A percentile compares a stretch with the other conserved stretches of the same genome.
phyloP scores from a whole-genome alignment of 768 basidiomycete species.

The Suillus subaureus region DNA sequence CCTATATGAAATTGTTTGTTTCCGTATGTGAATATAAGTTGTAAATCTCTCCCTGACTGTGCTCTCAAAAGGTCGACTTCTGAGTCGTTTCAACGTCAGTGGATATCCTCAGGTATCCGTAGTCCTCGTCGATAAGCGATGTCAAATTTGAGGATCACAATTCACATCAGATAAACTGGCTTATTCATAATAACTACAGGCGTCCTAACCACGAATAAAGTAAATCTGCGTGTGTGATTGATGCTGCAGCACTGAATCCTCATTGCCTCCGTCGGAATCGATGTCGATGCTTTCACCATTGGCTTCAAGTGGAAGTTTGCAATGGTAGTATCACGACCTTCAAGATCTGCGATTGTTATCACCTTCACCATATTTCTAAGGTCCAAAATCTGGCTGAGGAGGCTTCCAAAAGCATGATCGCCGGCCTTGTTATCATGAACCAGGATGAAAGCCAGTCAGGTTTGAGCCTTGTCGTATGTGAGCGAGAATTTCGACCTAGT shows the following conservation, averaged over 20 bases:
- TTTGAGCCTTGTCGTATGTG: not conserved
- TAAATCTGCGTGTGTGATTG: not conserved
- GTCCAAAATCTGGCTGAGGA: not conserved
- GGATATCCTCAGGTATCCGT: not conserved
- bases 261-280: not conserved
- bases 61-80: not conserved
- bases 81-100: not conserved
- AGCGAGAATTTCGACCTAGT: not conserved
- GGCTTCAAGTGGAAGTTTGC: not conserved
- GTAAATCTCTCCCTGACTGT: not conserved
- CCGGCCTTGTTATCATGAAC: not conserved
- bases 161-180: too few species aligned
- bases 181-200: not conserved
- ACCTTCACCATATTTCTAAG: not conserved
- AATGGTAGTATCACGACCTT: not conserved
- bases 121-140: not conserved
- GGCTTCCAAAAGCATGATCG: not conserved
- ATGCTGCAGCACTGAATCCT: not conserved
- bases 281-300: not conserved
- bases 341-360: not conserved
- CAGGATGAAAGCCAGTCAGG: not conserved
- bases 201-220: not conserved
- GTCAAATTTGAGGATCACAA: not conserved
- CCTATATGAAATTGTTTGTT: not conserved
- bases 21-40: not conserved